Conservation (phyloP, 306 rosid genomes). For the Cicer arietinum region DNA sequence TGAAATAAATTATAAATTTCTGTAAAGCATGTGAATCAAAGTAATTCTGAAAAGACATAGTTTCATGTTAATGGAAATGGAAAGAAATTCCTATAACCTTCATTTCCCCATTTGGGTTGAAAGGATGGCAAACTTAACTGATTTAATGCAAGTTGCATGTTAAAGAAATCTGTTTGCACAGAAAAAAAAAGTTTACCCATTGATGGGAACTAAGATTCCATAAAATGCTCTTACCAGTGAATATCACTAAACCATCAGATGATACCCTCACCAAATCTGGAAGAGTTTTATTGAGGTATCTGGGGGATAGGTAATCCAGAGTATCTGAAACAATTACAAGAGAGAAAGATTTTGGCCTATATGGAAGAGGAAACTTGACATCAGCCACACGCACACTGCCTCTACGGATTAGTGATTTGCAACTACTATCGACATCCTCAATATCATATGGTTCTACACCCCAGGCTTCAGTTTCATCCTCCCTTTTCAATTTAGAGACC, state of each 20-base stretch:
- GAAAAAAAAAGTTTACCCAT: slow-evolving; percentile 13
- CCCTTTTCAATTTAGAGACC: slow-evolving; percentile 60
- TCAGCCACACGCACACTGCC: slow-evolving; percentile 72
- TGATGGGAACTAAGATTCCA: slow-evolving; percentile 32
- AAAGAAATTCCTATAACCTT: neutral
- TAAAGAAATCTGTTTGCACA: neutral
- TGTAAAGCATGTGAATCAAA: neutral
- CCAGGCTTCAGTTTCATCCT: slow-evolving; percentile 85
- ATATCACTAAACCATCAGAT: slow-evolving; percentile 63
- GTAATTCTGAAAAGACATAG: neutral
- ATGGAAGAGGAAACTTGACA: slow-evolving; percentile 76
- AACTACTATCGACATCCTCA: slow-evolving; percentile 68
- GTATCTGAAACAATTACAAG: slow-evolving; percentile 76
- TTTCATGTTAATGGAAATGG: no score
- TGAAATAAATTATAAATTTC: no score
- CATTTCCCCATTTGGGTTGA: slow-evolving; percentile 17
- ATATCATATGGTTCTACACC: slow-evolving; percentile 76
- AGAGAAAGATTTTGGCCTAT: slow-evolving; percentile 71
- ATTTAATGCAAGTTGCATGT: slow-evolving; percentile 34
- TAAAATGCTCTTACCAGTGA: slow-evolving; percentile 56
- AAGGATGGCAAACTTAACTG: neutral
- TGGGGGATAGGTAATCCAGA: slow-evolving; percentile 74
- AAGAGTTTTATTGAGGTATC: slow-evolving; percentile 78
- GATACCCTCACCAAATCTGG: slow-evolving; percentile 76
- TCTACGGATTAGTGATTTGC: slow-evolving; percentile 64